Evolutionary conservation across 1,284 basidiomycete species (phyloP).

Genomic region (Ceratobasidium sp.): DNA sequence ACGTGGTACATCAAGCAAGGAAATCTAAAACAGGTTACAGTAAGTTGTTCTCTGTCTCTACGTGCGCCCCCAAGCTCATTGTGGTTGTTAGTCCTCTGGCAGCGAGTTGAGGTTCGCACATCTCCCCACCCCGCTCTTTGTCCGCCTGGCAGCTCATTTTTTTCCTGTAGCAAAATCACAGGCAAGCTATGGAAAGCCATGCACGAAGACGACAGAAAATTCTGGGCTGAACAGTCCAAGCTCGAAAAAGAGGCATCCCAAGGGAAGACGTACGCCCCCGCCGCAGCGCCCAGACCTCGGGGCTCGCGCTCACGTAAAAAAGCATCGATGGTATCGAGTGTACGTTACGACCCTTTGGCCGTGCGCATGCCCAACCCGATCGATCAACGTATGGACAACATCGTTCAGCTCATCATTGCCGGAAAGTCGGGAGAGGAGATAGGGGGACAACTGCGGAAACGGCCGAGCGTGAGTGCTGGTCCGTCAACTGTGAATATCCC

Average conservation of each 20-base stretch:
- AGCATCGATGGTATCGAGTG: conserved; percentile 1
- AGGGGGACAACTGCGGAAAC: conserved; percentile 12
- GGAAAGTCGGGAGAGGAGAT: conserved; percentile 31
- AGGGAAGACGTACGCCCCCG: conserved; percentile 11
- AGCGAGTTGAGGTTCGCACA: conserved; percentile 27
- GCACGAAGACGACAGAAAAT: conserved; percentile 32
- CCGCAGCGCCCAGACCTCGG: conserved; percentile 12
- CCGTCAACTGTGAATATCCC: background rate
- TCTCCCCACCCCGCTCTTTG: background rate
- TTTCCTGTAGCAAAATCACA: conserved; percentile 24
- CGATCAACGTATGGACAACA: conserved; percentile 35
- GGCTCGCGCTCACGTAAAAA: conserved; percentile 22
- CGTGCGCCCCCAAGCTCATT: background rate
- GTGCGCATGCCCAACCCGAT: conserved; percentile 5
- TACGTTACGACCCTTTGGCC: conserved; percentile 25
- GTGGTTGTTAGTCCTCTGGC: conserved; percentile 18
- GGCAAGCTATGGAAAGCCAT: conserved; percentile 36
- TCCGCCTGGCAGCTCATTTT: background rate
- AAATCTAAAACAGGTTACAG: conserved; percentile 28
- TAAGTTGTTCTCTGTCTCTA: background rate
- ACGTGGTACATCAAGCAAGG: conserved; percentile 37
- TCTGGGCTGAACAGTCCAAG: conserved; percentile 35
- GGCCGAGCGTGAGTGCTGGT: background rate
- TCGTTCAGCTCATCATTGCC: conserved; percentile 33
- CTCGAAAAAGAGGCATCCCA: conserved; percentile 21